A percentile compares a stretch with the other conserved stretches of the same genome.
Evolutionary conservation across 257 asterid species (phyloP).

Genomic region (Salvia miltiorrhiza): DNA sequence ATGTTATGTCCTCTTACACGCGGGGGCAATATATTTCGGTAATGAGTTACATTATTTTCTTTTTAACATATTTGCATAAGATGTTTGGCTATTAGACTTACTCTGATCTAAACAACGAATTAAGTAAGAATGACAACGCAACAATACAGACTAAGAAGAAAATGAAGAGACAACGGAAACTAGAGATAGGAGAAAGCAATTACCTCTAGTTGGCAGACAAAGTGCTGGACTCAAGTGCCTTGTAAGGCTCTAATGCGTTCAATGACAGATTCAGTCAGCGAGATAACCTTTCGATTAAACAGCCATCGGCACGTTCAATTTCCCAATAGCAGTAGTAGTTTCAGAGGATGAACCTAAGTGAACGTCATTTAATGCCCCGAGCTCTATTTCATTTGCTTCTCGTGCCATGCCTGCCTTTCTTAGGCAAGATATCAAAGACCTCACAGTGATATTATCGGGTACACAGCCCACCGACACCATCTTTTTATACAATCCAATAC

Average conservation of each 20-base stretch:
- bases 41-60: background rate
- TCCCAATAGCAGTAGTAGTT: slow-evolving; percentile 24
- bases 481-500: slow-evolving; percentile 56
- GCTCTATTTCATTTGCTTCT: slow-evolving; percentile 70
- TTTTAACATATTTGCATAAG: background rate
- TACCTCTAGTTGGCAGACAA: slow-evolving; percentile 19
- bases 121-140: slow-evolving; percentile 16
- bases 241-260: slow-evolving; percentile 9
- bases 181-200: slow-evolving; percentile 6
- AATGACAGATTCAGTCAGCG: slow-evolving; percentile 18
- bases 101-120: background rate
- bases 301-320: slow-evolving; percentile 46
- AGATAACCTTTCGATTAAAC: slow-evolving; percentile 28
- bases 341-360: slow-evolving; percentile 33
- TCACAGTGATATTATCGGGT: slow-evolving; percentile 60
- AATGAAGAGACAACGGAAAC: background rate
- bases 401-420: slow-evolving; percentile 81
- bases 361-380: slow-evolving; percentile 27
- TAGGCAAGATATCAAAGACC: slow-evolving; percentile 59
- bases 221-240: slow-evolving; percentile 15
- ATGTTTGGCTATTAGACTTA: background rate
- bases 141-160: slow-evolving; percentile 4
- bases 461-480: slow-evolving; percentile 69
- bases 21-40: background rate
- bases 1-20: background rate